A percentile compares a stretch with the other conserved stretches of the same genome.
Evolutionary conservation across 2,329 filamentous ascomycete genomes (phyloP).

Genomic region (Emericellopsis atlantica): DNA sequence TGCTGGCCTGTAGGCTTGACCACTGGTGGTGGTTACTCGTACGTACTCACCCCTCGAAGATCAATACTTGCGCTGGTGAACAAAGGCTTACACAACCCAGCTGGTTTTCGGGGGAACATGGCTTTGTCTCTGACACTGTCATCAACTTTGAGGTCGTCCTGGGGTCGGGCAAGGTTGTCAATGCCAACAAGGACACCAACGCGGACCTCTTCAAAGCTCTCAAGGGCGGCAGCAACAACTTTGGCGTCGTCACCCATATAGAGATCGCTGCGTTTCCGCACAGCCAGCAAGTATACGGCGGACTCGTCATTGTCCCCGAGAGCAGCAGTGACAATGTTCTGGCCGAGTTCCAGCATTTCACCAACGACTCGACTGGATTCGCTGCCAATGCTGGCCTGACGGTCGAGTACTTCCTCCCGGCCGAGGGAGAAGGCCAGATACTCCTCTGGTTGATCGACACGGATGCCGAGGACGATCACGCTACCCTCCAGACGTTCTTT

Average conservation of each 20-base stretch:
- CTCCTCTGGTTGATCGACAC: slow-evolving; percentile 7
- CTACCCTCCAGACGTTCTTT: slow-evolving; percentile 6
- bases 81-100: too few species aligned
- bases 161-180: slow-evolving; percentile 23
- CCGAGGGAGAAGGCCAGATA: slow-evolving; percentile 6
- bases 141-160: slow-evolving; percentile 26
- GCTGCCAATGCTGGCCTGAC: slow-evolving; percentile 8
- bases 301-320: slow-evolving; percentile 23
- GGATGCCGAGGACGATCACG: slow-evolving; percentile 4
- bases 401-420: slow-evolving; percentile 8
- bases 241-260: slow-evolving; percentile 19
- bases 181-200: slow-evolving; percentile 20
- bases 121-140: slow-evolving; percentile 19
- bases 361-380: slow-evolving; percentile 3
- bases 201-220: slow-evolving; percentile 28
- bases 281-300: slow-evolving; percentile 11
- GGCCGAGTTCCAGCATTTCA: slow-evolving; percentile 1
- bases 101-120: background rate
- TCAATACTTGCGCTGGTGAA: too few species aligned
- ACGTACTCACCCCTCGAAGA: too few species aligned
- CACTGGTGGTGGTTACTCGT: too few species aligned
- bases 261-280: background rate
- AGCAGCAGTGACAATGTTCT: slow-evolving; percentile 3
- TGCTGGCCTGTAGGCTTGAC: too few species aligned
- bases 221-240: slow-evolving; percentile 31